Evolutionary conservation across 768 basidiomycete species (phyloP), one percentile per base, ranked within the genome.

Genomic region (Russula ochroleuca): DNA sequence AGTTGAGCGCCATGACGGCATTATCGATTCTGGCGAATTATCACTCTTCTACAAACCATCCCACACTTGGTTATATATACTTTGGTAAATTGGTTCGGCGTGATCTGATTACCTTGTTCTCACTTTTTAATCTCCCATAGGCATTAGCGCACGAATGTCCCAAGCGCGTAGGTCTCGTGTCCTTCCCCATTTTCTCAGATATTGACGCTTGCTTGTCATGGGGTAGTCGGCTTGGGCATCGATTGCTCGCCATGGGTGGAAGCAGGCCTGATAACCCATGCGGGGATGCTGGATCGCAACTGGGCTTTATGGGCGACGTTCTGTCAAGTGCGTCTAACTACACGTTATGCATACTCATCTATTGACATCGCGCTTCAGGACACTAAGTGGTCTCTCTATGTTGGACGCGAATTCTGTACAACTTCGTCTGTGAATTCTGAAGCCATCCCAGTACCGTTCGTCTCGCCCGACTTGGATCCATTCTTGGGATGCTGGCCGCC

Each of bases 321-420:
- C 71, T 75, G 78, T 45, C 83, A 83, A 72, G 82, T 80, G 63
- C 14, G 71, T 54, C 17, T 14, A 8, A 35, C n/a, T 13, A 31
- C 43, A 25, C 33, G 13, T 53, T 53, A 52, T 51, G 43, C 23
- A 13, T 28, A 25, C 47, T 31, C 52, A 14, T 49, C n/a, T 25
- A 8, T 33, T 59, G n/a, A 47, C 33, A 15, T 33, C 17, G 7
- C 3, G 25, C 60, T 9, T 15, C 55, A 84, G 79, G 85, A 86
- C 59, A 81, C 84, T 6, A 85, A 83, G 57, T 86, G 85, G 85
- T 83, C 82, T 1, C 74, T 86, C 0, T 85, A 85, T 56, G 83
- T 85, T n/a, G 85, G 85, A 9, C 78, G 85, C 21, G 84, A 85
- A 57, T 83, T 81, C 69, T 79, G 78, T 59, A 76, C 84, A 25